phyloP scores from a whole-genome alignment of 2,329 filamentous ascomycete species.

The Venturiaceae sp. region DNA sequence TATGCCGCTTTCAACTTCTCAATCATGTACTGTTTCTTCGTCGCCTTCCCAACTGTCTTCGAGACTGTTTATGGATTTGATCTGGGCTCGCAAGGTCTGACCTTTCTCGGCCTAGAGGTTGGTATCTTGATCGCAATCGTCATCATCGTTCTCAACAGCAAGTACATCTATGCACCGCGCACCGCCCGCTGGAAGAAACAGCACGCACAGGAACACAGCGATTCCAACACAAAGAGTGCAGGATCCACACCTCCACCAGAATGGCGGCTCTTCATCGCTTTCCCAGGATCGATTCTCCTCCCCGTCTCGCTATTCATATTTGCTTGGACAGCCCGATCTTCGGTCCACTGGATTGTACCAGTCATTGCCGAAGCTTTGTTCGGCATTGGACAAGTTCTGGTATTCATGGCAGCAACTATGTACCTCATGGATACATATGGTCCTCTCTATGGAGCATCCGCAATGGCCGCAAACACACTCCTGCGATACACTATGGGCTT shows the following conservation, averaged over 20 bases:
- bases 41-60: conserved; percentile 58
- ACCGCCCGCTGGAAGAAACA: conserved; percentile 8
- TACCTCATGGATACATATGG: conserved; percentile 50
- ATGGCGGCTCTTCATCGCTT: conserved; percentile 20
- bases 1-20: conserved; percentile 38
- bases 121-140: conserved; percentile 20
- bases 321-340: conserved; percentile 24
- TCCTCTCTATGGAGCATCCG: conserved; percentile 45
- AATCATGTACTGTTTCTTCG: conserved; percentile 54
- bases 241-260: conserved; percentile 17
- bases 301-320: conserved; percentile 20
- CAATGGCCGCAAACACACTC: conserved; percentile 49
- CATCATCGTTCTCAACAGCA: conserved; percentile 25
- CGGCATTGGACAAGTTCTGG: conserved; percentile 16
- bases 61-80: conserved; percentile 50
- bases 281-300: conserved; percentile 6
- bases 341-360: conserved; percentile 27
- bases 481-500: conserved; percentile 46
- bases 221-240: not conserved
- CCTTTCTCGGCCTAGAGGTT: conserved; percentile 23
- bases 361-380: conserved; percentile 21
- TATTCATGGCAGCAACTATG: conserved; percentile 24
- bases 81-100: conserved; percentile 23
- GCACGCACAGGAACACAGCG: not conserved
- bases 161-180: conserved; percentile 17